Base-by-base conservation (phyloP, 2,329 filamentous ascomycete species). In the Nannizzia gypsea region DNA sequence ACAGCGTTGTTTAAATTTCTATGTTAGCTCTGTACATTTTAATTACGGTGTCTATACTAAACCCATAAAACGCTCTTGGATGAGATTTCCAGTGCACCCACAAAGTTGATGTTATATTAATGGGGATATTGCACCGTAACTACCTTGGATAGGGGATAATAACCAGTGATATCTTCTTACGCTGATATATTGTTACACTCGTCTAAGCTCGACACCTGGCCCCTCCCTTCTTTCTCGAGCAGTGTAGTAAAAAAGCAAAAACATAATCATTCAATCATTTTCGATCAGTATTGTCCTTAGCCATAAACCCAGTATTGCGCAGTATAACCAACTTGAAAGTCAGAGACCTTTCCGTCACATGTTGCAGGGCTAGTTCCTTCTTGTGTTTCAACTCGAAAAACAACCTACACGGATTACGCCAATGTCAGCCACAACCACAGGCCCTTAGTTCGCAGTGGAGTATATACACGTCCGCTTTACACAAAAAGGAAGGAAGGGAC, bases 231-330 rank as follows among this genome's bases (percentile, higher is more conserved):
- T n/a, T n/a, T 11, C 9, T 11, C 31, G 13, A 36, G 31, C 9
- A 36, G 31, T 36, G 31, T 36, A 36, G 4, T 11, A 13, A 13
- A n/a, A 36, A 36, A 36, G 9, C 31, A 36, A 36, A 8, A 36
- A 13, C 31, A 3, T 13, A 36, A 36, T 11, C 31, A 11, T 3
- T 13, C n/a, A n/a, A n/a, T n/a, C n/a, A n/a, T 36, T 3, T 13
- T 8, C 13, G 17, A 38, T 11, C 8, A 56, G 28, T 2, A 26
- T 38, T 1, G n/a, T n/a, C 20, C 31, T 70, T 60, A 71, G 17
- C 68, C 72, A 61, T 73, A 77, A 24, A 76, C 74, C 73, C 72
- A 76, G 61, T 76, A 76, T 64, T 76, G 70, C 4, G 74, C 73
- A 4, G 71, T 67, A 66, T 77, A 77, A 20, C 72, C 67, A 22